These are phyloP conservation scores for Tetrahymena elliotti DNA, from an alignment of 73 alveolate genomes.

Conservation along the genomic window DNA sequence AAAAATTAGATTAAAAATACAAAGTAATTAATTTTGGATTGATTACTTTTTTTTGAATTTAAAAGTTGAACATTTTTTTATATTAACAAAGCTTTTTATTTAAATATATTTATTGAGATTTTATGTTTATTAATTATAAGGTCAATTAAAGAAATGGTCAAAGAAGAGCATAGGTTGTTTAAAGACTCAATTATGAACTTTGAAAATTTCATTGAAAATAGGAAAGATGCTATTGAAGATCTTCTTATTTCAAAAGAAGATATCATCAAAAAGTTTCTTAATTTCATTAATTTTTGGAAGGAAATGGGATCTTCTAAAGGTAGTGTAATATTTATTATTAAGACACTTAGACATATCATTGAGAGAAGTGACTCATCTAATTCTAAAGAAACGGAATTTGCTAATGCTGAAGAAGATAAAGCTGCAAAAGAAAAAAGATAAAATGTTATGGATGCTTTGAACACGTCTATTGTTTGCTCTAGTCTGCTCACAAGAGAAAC, in stretches of 20 bases:
- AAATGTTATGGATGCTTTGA: constrained; percentile 16
- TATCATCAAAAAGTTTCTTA: constrained; percentile 15
- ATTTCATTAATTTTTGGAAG: constrained; percentile 27
- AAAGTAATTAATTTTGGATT: background rate
- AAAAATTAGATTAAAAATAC: background rate
- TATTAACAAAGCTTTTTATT: too few species aligned
- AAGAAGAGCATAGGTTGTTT: background rate
- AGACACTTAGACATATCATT: background rate
- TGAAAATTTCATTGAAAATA: background rate
- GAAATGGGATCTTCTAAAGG: constrained; percentile 32
- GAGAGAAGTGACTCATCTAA: background rate
- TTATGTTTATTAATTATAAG: too few species aligned
- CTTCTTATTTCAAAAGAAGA: constrained; percentile 19
- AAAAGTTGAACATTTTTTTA: too few species aligned
- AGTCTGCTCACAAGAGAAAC: background rate
- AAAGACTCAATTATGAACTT: background rate
- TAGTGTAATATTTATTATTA: constrained; percentile 10
- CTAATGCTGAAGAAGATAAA: background rate
- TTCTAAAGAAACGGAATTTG: background rate
- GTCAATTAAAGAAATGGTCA: background rate
- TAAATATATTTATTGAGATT: too few species aligned
- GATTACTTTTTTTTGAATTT: background rate
- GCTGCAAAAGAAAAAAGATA: constrained; percentile 13
- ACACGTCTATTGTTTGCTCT: background rate
- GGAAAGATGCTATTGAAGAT: constrained; percentile 15